A percentile compares a stretch with the other conserved stretches of the same genome.
Conservation (phyloP, 2,329 filamentous ascomycete species). For the Trichoderma sp. region DNA sequence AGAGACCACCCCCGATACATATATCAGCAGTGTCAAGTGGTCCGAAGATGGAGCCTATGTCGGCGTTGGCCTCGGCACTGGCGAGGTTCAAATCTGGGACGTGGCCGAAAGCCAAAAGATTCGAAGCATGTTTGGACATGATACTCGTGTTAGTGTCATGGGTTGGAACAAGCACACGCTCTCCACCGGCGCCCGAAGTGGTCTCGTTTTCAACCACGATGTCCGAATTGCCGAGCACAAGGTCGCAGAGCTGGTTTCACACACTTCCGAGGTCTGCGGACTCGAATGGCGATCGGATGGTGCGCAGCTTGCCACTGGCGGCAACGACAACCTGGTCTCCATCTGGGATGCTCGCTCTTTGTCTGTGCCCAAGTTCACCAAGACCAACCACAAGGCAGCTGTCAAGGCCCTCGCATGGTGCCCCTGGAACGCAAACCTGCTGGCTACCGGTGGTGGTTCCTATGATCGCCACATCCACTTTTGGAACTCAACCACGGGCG, state of each 20-base stretch:
- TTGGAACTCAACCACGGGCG: slow-evolving; percentile 98
- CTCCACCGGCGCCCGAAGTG: slow-evolving; percentile 90
- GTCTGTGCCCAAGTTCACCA: slow-evolving; percentile 94
- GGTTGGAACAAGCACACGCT: slow-evolving; percentile 98
- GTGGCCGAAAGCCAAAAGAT: slow-evolving; percentile 93
- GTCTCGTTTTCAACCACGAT: slow-evolving; percentile 97
- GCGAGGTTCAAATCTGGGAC: slow-evolving; percentile 99
- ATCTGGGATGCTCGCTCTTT: slow-evolving; percentile 98
- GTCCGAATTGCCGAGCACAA: slow-evolving; percentile 98
- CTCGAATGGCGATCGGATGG: slow-evolving; percentile 97
- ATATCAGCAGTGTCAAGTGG: slow-evolving; percentile 98
- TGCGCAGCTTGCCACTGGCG: slow-evolving; percentile 92
- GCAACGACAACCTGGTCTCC: slow-evolving; percentile 97
- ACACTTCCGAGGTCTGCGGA: slow-evolving; percentile 96
- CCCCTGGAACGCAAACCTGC: slow-evolving; percentile 96
- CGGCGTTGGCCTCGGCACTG: slow-evolving; percentile 87
- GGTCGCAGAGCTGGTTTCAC: slow-evolving; percentile 91
- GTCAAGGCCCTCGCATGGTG: slow-evolving; percentile 99
- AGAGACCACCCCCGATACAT: slow-evolving; percentile 85
- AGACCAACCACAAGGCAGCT: slow-evolving; percentile 98
- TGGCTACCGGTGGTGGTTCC: slow-evolving; percentile 92
- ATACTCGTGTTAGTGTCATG: slow-evolving; percentile 95
- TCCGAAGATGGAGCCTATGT: slow-evolving; percentile 96
- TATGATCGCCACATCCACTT: slow-evolving; percentile 99
- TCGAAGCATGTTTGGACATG: slow-evolving; percentile 97